phyloP scores from a whole-genome alignment of 2,329 filamentous ascomycete species.

The Phoma sp. region DNA sequence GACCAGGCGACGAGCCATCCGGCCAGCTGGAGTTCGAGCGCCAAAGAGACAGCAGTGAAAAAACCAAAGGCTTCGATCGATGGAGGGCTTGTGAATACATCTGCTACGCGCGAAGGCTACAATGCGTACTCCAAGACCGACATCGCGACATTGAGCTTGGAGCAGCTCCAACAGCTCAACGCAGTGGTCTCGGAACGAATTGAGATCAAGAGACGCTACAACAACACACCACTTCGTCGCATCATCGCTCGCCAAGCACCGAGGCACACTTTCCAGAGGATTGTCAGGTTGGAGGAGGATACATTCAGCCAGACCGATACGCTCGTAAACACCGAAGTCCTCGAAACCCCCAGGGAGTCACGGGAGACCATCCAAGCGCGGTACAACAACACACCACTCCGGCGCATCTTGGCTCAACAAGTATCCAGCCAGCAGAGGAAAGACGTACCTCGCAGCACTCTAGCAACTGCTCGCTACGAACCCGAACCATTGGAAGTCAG shows the following conservation, averaged over 20 bases:
- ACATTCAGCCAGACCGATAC: constrained; percentile 4
- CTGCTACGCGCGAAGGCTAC: neutral
- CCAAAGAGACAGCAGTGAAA: neutral
- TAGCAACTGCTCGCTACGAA: too few species aligned
- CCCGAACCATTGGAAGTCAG: neutral
- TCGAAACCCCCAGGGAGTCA: neutral
- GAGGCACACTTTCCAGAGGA: too few species aligned
- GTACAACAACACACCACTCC: constrained; percentile 6
- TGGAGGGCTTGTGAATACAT: neutral
- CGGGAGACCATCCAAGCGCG: neutral
- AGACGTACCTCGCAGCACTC: fast-evolving
- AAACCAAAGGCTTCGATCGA: neutral
- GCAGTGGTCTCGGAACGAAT: constrained; percentile 2
- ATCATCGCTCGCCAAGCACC: constrained; percentile 1
- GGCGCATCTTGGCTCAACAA: constrained; percentile 8
- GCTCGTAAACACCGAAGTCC: neutral
- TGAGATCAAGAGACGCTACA: constrained; percentile 11
- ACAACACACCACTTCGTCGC: constrained; percentile 13
- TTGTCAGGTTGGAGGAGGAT: neutral
- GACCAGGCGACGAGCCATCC: constrained; percentile 1
- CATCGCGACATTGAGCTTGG: constrained; percentile 1
- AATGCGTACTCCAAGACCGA: neutral
- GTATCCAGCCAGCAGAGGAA: neutral
- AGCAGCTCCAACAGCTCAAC: constrained; percentile 6
- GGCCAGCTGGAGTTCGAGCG: neutral